Evolutionary conservation across 768 basidiomycete genomes (phyloP).

Genomic region (Calocera cornea): DNA sequence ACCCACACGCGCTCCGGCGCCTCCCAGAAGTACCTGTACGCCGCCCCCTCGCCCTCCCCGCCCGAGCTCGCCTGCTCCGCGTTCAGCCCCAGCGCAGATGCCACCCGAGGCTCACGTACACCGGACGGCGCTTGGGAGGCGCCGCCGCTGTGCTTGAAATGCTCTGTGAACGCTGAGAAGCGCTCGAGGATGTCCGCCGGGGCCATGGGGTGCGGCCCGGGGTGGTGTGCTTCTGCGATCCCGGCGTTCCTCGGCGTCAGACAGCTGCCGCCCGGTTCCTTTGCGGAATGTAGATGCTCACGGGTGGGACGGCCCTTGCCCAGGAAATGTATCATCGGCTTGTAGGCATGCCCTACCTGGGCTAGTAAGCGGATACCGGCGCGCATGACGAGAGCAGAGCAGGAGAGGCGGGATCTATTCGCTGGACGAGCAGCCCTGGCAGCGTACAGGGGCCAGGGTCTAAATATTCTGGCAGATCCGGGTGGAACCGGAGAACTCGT

Average conservation of each 20-base stretch:
- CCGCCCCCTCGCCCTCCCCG: slow-evolving; percentile 16
- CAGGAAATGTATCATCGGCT: slow-evolving; percentile 25
- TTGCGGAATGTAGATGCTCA: background rate
- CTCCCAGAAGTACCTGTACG: slow-evolving; percentile 25
- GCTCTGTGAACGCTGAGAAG: slow-evolving; percentile 23
- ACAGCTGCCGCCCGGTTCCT: too few relatives aligned
- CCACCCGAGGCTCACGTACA: background rate
- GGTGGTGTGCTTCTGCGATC: slow-evolving; percentile 22
- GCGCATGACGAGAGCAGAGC: slow-evolving; percentile 9
- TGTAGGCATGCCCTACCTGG: slow-evolving; percentile 16
- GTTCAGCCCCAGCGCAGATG: background rate
- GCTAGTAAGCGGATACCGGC: slow-evolving; percentile 6
- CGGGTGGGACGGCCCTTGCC: slow-evolving; percentile 16
- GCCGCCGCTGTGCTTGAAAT: background rate
- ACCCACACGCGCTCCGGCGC: slow-evolving; percentile 23
- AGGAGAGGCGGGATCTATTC: background rate
- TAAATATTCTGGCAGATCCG: slow-evolving; percentile 4
- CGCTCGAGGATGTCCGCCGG: slow-evolving; percentile 21
- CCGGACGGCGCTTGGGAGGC: background rate
- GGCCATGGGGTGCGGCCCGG: slow-evolving; percentile 23
- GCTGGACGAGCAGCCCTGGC: background rate
- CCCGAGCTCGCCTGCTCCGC: background rate
- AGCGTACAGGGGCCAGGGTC: background rate
- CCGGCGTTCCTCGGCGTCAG: background rate
- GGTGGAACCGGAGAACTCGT: background rate